Conservation (phyloP, 352 stramenopile genomes). For the Thraustotheca clavata region DNA sequence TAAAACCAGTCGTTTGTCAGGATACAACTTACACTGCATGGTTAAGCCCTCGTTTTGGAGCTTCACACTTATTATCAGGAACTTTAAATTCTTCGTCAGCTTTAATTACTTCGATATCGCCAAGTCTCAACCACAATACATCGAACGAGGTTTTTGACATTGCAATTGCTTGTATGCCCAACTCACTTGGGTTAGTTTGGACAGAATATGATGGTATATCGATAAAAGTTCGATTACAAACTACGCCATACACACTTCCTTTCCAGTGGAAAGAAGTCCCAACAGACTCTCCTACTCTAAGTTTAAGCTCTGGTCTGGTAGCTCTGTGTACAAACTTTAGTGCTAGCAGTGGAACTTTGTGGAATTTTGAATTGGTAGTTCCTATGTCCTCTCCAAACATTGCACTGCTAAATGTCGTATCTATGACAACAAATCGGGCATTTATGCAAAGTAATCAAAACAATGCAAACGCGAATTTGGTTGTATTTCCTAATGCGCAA, state of each 20-base stretch:
- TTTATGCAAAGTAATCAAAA: neutral
- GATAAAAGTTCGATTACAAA: slow-evolving; percentile 45
- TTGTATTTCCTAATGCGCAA: slow-evolving; percentile 31
- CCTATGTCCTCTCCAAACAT: slow-evolving; percentile 16
- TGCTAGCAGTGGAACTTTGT: slow-evolving; percentile 28
- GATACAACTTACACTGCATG: slow-evolving; percentile 37
- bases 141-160: slow-evolving; percentile 33
- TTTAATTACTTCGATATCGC: neutral
- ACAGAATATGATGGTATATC: slow-evolving; percentile 64
- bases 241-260: slow-evolving; percentile 24
- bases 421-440: neutral
- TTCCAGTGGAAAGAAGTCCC: slow-evolving; percentile 26
- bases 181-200: slow-evolving; percentile 40
- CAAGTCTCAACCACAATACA: slow-evolving; percentile 47
- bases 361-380: slow-evolving; percentile 51
- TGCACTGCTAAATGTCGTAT: neutral
- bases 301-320: slow-evolving; percentile 34
- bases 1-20: slow-evolving; percentile 31
- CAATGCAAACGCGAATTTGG: neutral
- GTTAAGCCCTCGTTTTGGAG: neutral
- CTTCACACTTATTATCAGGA: too few species aligned
- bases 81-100: neutral
- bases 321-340: slow-evolving; percentile 49
- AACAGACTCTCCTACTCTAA: slow-evolving; percentile 33
- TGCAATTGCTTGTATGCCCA: slow-evolving; percentile 34